Evolutionary conservation across 2,329 filamentous ascomycete species (phyloP).

Genomic region (Paramyrothecium sp.): DNA sequence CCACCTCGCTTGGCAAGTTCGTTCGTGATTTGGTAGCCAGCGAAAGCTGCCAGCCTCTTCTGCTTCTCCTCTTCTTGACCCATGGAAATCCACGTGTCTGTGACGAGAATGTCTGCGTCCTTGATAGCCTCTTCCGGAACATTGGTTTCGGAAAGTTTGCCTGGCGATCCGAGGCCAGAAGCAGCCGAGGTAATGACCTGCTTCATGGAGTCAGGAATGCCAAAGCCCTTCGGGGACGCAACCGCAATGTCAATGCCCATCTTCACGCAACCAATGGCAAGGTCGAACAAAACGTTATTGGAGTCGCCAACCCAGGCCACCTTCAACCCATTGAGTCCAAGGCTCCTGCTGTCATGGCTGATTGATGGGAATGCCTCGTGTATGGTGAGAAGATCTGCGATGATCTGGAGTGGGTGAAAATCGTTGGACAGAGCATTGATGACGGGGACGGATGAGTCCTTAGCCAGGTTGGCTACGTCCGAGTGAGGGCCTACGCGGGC

Average conservation of each 20-base stretch:
- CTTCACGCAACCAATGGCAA: slow-evolving; percentile 85
- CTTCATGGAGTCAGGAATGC: slow-evolving; percentile 74
- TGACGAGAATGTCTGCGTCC: slow-evolving; percentile 85
- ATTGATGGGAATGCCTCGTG: slow-evolving; percentile 68
- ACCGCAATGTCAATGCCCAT: slow-evolving; percentile 84
- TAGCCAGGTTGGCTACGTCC: slow-evolving; percentile 70
- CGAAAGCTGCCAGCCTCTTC: slow-evolving; percentile 77
- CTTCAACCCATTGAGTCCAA: slow-evolving; percentile 81
- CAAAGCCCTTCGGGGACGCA: slow-evolving; percentile 81
- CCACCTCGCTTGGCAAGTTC: slow-evolving; percentile 81
- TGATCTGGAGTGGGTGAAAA: slow-evolving; percentile 90
- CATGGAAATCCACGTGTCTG: slow-evolving; percentile 98
- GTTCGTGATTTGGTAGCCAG: slow-evolving; percentile 87
- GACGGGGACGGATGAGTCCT: slow-evolving; percentile 74
- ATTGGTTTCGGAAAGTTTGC: slow-evolving; percentile 71
- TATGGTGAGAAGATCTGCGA: slow-evolving; percentile 92
- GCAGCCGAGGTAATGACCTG: slow-evolving; percentile 67
- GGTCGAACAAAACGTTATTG: slow-evolving; percentile 94
- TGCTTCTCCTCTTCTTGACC: slow-evolving; percentile 86
- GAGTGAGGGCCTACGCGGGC: slow-evolving; percentile 75
- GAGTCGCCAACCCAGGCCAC: slow-evolving; percentile 95
- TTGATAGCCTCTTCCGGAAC: slow-evolving; percentile 83
- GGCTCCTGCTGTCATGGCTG: slow-evolving; percentile 32
- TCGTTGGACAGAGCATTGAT: slow-evolving; percentile 88
- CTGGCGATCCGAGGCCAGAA: slow-evolving; percentile 54